These are phyloP conservation scores for Exserohilum rostratum DNA, from an alignment of 2,329 filamentous ascomycete species.

Conservation along the genomic window DNA sequence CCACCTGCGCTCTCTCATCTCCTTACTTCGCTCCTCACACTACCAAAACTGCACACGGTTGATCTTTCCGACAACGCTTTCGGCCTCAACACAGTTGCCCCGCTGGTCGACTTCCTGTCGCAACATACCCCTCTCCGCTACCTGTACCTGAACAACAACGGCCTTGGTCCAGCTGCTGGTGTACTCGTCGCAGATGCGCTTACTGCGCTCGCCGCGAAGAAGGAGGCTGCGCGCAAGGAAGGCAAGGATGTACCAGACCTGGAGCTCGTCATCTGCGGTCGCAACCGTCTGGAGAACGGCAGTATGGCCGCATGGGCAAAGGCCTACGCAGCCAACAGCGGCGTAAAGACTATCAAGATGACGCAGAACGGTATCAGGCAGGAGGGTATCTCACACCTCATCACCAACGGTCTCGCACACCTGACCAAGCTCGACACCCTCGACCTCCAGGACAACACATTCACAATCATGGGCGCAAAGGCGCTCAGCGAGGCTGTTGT, in stretches of 20 bases:
- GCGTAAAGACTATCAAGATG: slow-evolving; percentile 90
- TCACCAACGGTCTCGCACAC: slow-evolving; percentile 78
- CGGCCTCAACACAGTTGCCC: slow-evolving; percentile 91
- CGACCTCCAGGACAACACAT: slow-evolving; percentile 97
- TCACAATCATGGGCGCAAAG: slow-evolving; percentile 79
- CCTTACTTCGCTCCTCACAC: slow-evolving; percentile 83
- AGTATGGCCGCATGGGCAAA: slow-evolving; percentile 96
- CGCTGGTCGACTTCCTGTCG: slow-evolving; percentile 88
- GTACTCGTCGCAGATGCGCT: slow-evolving; percentile 88
- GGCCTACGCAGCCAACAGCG: slow-evolving; percentile 79
- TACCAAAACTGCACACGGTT: slow-evolving; percentile 85
- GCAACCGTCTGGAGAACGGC: slow-evolving; percentile 93
- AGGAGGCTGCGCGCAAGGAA: slow-evolving; percentile 74
- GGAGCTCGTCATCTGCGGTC: slow-evolving; percentile 96
- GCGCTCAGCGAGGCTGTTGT: slow-evolving; percentile 77
- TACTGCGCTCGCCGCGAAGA: slow-evolving; percentile 79
- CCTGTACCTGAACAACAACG: slow-evolving; percentile 97
- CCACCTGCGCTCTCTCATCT: slow-evolving; percentile 85
- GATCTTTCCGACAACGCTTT: slow-evolving; percentile 99
- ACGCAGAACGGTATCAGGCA: slow-evolving; percentile 97
- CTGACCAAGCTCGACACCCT: slow-evolving; percentile 73
- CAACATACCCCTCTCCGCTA: slow-evolving; percentile 89
- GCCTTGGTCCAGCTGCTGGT: slow-evolving; percentile 88
- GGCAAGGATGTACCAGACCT: slow-evolving; percentile 78
- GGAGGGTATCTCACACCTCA: slow-evolving; percentile 83